Evolutionary conservation across 306 rosid species (phyloP), one percentile per base, ranked within the genome.

Genomic region (Citrullus colocynthis): DNA sequence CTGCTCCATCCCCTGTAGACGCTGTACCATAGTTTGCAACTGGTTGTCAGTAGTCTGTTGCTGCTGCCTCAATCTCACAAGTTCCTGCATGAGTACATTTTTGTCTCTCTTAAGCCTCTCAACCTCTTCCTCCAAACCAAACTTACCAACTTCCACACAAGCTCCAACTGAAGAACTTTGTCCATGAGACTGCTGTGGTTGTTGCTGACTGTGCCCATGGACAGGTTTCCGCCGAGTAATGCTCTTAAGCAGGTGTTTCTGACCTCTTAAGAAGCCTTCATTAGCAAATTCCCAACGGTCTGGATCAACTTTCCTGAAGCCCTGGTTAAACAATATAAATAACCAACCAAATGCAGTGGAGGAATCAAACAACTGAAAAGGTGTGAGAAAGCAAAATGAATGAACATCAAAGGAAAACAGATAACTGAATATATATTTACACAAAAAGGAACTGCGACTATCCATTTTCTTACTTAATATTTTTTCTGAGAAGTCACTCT

Each of bases 251-350:
- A 90, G 88, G 85, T 95, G 97, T 79, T 92, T 95, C 83, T 95
- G 96, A 80, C 96, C 98, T 84, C 93, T 89, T 87, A 95, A 83
- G 82, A 95, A 95, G 41, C 93, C 97, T 83, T 92, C 99, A 78
- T 95, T 91, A 49, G 99, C 99, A 85, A 95, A 95, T 82, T 95
- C 99, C 99, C 99, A 95, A 70, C 96, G 93, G 81, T 95, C 99
- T 48, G 99, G 99, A 88, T 95, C 97, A 30, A 95, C 97, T 84
- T 95, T 95, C 86, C 97, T 91, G 74, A 95, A 95, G 61, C 99
- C 99, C 99, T 95, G 83, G 74, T 83, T 24, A 49, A 84, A 61
- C 65, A 80, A 82, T 36, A 70, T 66, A 16, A 32, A 65, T 16
- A 56, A 75, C 42, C 17, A 76, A 42, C 39, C 21, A 70, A 28